phyloP scores from a whole-genome alignment of 176 grass and related monocot genomes.

The Eremochloa ophiuroides region DNA sequence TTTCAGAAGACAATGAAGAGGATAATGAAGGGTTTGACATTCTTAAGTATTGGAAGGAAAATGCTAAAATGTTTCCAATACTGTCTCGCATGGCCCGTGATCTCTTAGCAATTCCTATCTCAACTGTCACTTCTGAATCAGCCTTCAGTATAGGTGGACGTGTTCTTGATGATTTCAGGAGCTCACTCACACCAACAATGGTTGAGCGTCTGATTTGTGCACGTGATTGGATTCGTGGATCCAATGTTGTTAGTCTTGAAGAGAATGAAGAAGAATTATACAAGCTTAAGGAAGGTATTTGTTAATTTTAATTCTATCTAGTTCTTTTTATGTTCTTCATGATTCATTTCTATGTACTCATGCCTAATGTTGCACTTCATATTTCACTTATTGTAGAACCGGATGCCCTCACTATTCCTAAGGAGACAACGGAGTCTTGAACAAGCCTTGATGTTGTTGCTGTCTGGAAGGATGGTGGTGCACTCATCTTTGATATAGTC shows the following conservation, averaged over 20 bases:
- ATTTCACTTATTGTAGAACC: background rate
- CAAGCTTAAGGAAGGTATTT: background rate
- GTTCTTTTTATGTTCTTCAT: background rate
- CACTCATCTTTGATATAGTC: background rate
- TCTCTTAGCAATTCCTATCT: background rate
- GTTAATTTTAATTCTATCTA: background rate
- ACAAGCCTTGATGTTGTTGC: background rate
- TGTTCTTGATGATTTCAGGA: background rate
- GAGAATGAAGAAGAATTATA: background rate
- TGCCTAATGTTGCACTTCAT: background rate
- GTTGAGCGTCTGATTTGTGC: background rate
- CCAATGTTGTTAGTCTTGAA: background rate
- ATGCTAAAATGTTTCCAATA: background rate
- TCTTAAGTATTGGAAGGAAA: background rate
- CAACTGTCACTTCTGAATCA: background rate
- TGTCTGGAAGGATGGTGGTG: background rate
- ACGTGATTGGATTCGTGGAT: background rate
- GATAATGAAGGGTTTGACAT: background rate
- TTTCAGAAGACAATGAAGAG: background rate
- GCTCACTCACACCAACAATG: background rate
- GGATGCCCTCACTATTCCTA: background rate
- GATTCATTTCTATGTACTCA: background rate
- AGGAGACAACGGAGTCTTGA: background rate
- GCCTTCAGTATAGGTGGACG: background rate
- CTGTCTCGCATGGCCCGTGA: background rate